These are phyloP conservation scores for Erodium maritimum DNA, from an alignment of 345 rosid genomes.

Conservation along the genomic window DNA sequence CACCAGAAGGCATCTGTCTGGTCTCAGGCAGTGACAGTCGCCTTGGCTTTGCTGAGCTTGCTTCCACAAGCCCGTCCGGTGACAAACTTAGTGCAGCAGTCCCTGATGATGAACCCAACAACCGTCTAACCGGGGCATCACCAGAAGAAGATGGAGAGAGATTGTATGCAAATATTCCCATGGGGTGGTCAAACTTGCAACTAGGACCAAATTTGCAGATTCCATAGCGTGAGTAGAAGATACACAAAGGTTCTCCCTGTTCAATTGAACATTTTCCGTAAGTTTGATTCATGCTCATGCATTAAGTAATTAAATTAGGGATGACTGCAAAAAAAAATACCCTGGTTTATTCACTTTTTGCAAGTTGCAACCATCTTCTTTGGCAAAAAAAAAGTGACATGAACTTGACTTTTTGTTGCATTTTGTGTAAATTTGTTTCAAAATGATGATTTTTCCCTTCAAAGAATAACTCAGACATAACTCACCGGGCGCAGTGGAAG, in stretches of 20 bases:
- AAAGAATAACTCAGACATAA: too few relatives aligned
- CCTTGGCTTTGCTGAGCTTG: conserved; percentile 50
- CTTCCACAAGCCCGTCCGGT: conserved; percentile 59
- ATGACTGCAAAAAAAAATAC: too few relatives aligned
- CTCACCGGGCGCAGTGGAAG: conserved; percentile 93
- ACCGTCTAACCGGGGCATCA: conserved; percentile 36
- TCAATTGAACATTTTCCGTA: too few relatives aligned
- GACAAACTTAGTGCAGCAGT: conserved; percentile 37
- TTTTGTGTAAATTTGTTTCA: too few relatives aligned
- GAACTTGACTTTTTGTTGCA: too few relatives aligned
- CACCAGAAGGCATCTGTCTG: conserved; percentile 63
- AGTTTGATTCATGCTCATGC: too few relatives aligned
- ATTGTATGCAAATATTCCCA: conserved; percentile 66
- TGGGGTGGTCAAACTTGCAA: conserved; percentile 98
- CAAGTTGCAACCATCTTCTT: too few relatives aligned
- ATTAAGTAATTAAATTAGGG: too few relatives aligned
- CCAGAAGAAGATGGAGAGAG: conserved; percentile 40
- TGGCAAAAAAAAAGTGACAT: too few relatives aligned
- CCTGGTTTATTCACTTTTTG: too few relatives aligned
- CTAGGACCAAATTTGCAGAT: conserved; percentile 99
- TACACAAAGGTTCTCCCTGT: conserved; percentile 92
- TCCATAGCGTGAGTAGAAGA: conserved; percentile 90
- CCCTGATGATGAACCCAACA: conserved; percentile 54
- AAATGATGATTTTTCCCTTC: too few relatives aligned
- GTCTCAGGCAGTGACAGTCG: conserved; percentile 61